Evolutionary conservation across 768 basidiomycete species (phyloP).

Genomic region (Naganishia kalamii): DNA sequence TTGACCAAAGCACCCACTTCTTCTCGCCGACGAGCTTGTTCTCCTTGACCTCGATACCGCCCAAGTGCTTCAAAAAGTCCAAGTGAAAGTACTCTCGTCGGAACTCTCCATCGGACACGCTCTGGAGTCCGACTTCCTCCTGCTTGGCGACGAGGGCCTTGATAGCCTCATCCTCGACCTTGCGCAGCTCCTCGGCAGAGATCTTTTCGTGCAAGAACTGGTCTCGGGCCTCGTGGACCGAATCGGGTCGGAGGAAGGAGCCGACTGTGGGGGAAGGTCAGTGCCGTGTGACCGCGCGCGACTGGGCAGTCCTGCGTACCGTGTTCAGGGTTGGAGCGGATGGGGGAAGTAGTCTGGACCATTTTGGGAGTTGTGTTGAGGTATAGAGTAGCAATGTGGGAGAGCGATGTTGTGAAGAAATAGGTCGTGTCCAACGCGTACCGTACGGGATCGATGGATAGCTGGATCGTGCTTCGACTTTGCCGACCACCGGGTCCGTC

Average conservation of each 20-base stretch:
- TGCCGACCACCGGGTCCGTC: too few relatives aligned
- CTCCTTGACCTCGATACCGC: constrained; percentile 29
- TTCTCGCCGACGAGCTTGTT: constrained; percentile 33
- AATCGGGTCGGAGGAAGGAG: constrained; percentile 33
- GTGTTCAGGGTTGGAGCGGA: constrained; percentile 20
- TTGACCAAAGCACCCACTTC: constrained; percentile 16
- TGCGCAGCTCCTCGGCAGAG: constrained; percentile 24
- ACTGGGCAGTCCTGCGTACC: neutral
- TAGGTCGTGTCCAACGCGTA: too few relatives aligned
- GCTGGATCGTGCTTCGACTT: too few relatives aligned
- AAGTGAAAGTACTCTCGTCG: constrained; percentile 33
- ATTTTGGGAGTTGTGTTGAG: constrained; percentile 14
- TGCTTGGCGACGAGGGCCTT: constrained; percentile 29
- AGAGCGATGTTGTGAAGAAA: too few relatives aligned
- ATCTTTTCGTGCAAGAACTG: constrained; percentile 24
- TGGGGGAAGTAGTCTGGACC: constrained; percentile 18
- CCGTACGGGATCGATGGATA: too few relatives aligned
- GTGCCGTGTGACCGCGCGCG: neutral
- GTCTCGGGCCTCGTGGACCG: constrained; percentile 28
- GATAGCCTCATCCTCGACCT: constrained; percentile 32
- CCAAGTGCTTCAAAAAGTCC: constrained; percentile 25
- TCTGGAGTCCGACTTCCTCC: constrained; percentile 25
- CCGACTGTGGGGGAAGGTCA: constrained; percentile 24
- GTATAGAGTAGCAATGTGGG: too few relatives aligned
- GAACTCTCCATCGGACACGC: constrained; percentile 35